Conservation (phyloP, 495 filamentous ascomycete species). For the Aspergillus nanangensis region DNA sequence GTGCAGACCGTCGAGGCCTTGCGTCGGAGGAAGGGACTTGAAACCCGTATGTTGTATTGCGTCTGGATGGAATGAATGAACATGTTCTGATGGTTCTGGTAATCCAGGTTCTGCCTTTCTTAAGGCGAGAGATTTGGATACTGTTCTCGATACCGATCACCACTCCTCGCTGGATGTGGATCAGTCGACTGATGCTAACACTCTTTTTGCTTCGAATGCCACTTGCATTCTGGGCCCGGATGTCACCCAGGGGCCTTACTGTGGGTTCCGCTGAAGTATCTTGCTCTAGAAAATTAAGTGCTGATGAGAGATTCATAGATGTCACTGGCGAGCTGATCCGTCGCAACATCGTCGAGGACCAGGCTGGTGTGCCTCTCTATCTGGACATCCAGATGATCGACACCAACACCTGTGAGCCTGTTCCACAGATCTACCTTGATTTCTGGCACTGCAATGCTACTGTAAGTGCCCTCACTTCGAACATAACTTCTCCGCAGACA, state of each 20-base stretch:
- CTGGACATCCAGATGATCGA: slow-evolving; percentile 60
- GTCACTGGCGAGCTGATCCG: slow-evolving; percentile 51
- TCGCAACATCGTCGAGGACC: slow-evolving; percentile 48
- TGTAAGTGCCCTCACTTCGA: slow-evolving; percentile 8
- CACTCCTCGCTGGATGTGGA: slow-evolving; percentile 33
- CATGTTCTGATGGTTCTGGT: slow-evolving; percentile 30
- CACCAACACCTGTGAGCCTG: slow-evolving; percentile 50
- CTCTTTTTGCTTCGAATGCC: slow-evolving; percentile 49
- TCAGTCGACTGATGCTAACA: slow-evolving; percentile 39
- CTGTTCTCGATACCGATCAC: slow-evolving; percentile 10
- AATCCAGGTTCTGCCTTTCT: slow-evolving; percentile 28
- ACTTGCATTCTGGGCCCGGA: slow-evolving; percentile 54
- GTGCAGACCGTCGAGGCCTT: slow-evolving; percentile 24
- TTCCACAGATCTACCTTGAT: slow-evolving; percentile 54
- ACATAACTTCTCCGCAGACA: too few species aligned
- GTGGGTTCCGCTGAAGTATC: slow-evolving; percentile 3
- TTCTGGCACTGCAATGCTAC: slow-evolving; percentile 54
- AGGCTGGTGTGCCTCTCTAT: slow-evolving; percentile 51
- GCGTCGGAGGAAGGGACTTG: slow-evolving; percentile 22
- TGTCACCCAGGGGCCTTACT: slow-evolving; percentile 56
- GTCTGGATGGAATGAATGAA: too few species aligned
- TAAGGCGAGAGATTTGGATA: slow-evolving; percentile 12
- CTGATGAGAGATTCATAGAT: too few species aligned
- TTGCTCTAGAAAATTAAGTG: too few species aligned
- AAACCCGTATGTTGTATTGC: slow-evolving; percentile 26